A percentile compares a stretch with the other conserved stretches of the same genome.
phyloP scores from a whole-genome alignment of 805 yeast species.

The Candida xyloterini region DNA sequence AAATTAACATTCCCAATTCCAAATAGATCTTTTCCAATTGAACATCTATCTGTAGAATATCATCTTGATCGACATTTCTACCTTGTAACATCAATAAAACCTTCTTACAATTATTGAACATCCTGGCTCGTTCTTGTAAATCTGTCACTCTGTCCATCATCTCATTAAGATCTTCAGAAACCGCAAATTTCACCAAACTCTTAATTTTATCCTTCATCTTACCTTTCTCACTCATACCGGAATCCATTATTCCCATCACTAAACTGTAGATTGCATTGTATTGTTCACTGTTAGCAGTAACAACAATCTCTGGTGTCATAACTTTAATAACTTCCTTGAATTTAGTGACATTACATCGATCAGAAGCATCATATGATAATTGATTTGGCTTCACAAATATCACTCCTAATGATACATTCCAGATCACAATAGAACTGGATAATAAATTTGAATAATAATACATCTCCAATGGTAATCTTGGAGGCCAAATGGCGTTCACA shows the following conservation, averaged over 20 bases:
- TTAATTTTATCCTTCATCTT: slow-evolving; percentile 40
- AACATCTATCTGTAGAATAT: slow-evolving; percentile 20
- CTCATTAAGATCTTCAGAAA: slow-evolving; percentile 24
- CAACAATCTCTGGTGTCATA: slow-evolving; percentile 43
- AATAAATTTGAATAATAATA: slow-evolving; percentile 48
- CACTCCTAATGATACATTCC: slow-evolving; percentile 51
- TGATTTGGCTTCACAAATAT: slow-evolving; percentile 51
- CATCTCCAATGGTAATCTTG: slow-evolving; percentile 62
- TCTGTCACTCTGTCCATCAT: slow-evolving; percentile 17
- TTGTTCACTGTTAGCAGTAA: slow-evolving; percentile 56
- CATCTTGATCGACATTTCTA: slow-evolving; percentile 4
- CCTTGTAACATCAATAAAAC: slow-evolving; percentile 17
- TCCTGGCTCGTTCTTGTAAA: slow-evolving; percentile 25
- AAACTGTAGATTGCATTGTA: slow-evolving; percentile 52
- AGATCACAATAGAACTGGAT: slow-evolving; percentile 44
- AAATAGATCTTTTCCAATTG: slow-evolving; percentile 28
- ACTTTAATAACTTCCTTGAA: slow-evolving; percentile 25
- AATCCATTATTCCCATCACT: slow-evolving; percentile 40
- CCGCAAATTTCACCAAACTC: slow-evolving; percentile 29
- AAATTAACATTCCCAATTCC: slow-evolving; percentile 26
- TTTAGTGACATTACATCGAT: slow-evolving; percentile 11
- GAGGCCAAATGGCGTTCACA: slow-evolving; percentile 52
- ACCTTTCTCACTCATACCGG: slow-evolving; percentile 36
- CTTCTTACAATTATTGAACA: slow-evolving; percentile 22
- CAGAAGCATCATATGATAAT: slow-evolving; percentile 40